These are phyloP conservation scores for Wickerhamiella azymoides DNA, from an alignment of 805 yeast genomes.

Conservation along the genomic window DNA sequence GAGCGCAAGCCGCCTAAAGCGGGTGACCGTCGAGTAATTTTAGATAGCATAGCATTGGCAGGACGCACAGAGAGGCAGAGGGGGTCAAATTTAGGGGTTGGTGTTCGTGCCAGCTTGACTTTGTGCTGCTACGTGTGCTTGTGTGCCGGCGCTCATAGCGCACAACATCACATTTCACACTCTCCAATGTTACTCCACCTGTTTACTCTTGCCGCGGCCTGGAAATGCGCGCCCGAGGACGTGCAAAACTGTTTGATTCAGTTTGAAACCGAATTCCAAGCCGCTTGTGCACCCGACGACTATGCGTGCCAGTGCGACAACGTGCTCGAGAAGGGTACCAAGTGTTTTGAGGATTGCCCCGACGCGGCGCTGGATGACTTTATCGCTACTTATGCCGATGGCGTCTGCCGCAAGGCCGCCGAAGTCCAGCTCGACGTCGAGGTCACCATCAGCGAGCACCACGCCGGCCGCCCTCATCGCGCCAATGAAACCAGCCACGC, in stretches of 20 bases:
- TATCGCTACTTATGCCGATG: slow-evolving; percentile 5
- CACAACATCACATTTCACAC: background rate
- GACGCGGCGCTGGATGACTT: slow-evolving; percentile 7
- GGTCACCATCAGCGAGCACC: background rate
- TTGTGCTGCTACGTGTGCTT: background rate
- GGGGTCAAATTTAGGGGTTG: too few relatives aligned
- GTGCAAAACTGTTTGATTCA: slow-evolving; percentile 1
- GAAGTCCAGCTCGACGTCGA: background rate
- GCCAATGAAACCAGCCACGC: too few relatives aligned
- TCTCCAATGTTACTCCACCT: background rate
- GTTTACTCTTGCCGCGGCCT: background rate
- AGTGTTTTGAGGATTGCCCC: slow-evolving; percentile 6
- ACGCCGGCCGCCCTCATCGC: too few relatives aligned
- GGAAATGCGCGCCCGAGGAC: slow-evolving; percentile 1
- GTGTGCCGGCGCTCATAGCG: background rate
- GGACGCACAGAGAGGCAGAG: too few relatives aligned
- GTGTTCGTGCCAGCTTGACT: too few relatives aligned
- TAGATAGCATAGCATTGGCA: background rate
- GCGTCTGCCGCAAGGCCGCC: slow-evolving; percentile 5
- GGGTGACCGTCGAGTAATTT: background rate
- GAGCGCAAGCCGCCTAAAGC: slow-evolving; percentile 19
- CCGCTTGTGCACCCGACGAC: background rate
- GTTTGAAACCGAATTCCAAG: background rate
- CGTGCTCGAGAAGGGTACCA: slow-evolving; percentile 1
- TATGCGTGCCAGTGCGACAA: slow-evolving; percentile 2